These are phyloP conservation scores for Kuraishia ogatae DNA, from an alignment of 805 yeast genomes.

Conservation along the genomic window DNA sequence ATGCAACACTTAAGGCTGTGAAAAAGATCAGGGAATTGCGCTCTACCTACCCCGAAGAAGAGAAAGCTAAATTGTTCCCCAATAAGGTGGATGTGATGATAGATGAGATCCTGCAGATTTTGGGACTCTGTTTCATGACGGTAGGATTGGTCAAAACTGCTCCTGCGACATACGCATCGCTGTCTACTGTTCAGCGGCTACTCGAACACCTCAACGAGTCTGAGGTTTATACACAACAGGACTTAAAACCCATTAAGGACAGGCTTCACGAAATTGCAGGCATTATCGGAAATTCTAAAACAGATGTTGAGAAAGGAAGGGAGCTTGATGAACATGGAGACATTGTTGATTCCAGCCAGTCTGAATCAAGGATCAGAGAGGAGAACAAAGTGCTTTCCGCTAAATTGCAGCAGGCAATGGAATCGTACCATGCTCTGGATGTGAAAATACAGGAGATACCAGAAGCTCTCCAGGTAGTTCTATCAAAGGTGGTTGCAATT, in stretches of 20 bases:
- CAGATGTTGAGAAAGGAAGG: constrained; percentile 33
- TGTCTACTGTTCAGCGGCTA: constrained; percentile 78
- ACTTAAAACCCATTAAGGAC: constrained; percentile 65
- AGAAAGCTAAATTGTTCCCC: constrained; percentile 23
- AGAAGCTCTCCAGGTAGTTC: constrained; percentile 36
- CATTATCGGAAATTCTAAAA: constrained; percentile 54
- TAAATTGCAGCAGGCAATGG: constrained; percentile 57
- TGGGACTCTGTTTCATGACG: constrained; percentile 81
- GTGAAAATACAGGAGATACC: constrained; percentile 45
- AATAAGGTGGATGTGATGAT: constrained; percentile 61
- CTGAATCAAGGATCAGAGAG: constrained; percentile 33
- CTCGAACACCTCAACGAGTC: constrained; percentile 77
- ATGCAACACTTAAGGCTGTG: constrained; percentile 43
- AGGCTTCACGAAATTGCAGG: constrained; percentile 62
- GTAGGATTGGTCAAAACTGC: constrained; percentile 88
- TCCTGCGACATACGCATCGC: constrained; percentile 88
- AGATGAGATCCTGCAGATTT: constrained; percentile 84
- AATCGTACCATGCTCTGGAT: constrained; percentile 48
- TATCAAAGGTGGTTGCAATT: constrained; percentile 53
- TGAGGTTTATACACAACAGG: constrained; percentile 76
- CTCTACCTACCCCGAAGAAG: background rate
- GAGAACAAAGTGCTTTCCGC: constrained; percentile 53
- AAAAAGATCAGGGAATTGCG: constrained; percentile 47
- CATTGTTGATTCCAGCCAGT: constrained; percentile 10
- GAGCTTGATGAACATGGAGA: constrained; percentile 9